phyloP scores from a whole-genome alignment of 1,139 yeast genomes.

The Keqinozyma sinolaborantium region DNA sequence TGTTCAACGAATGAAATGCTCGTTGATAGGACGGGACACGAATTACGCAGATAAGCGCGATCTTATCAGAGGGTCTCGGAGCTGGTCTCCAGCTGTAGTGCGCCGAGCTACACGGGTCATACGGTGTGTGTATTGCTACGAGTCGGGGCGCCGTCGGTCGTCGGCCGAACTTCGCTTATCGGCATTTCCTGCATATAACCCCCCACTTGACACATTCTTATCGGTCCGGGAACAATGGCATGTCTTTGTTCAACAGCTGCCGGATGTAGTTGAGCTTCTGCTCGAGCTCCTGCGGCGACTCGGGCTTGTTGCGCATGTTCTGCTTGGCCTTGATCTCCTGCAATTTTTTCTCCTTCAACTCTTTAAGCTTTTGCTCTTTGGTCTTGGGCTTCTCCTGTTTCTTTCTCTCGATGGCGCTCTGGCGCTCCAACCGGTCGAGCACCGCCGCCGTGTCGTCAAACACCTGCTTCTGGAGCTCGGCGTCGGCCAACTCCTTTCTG shows the following conservation, averaged over 20 bases:
- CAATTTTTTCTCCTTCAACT: conserved; percentile 13
- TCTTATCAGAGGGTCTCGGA: no score
- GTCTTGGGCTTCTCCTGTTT: conserved; percentile 20
- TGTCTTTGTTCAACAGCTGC: conserved; percentile 11
- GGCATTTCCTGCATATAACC: no score
- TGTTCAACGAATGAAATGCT: neutral
- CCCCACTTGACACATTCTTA: no score
- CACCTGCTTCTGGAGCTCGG: conserved; percentile 56
- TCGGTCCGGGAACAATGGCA: conserved; percentile 24
- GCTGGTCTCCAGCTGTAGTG: no score
- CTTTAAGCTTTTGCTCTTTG: conserved; percentile 14
- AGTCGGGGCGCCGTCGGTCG: no score
- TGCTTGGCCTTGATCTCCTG: conserved; percentile 16
- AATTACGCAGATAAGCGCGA: neutral
- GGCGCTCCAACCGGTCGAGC: conserved; percentile 61
- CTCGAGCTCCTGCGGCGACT: conserved; percentile 31
- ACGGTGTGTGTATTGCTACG: no score
- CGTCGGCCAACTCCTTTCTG: conserved; percentile 62
- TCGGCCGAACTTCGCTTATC: no score
- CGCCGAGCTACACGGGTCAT: no score
- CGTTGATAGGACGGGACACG: conserved; percentile 1
- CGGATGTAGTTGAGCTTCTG: conserved; percentile 29
- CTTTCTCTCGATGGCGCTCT: conserved; percentile 64
- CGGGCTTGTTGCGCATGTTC: conserved; percentile 31
- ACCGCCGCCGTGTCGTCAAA: conserved; percentile 58